Evolutionary conservation across 2,329 filamentous ascomycete genomes (phyloP), one percentile per base, ranked within the genome.

Genomic region (Alternaria ethzedia): DNA sequence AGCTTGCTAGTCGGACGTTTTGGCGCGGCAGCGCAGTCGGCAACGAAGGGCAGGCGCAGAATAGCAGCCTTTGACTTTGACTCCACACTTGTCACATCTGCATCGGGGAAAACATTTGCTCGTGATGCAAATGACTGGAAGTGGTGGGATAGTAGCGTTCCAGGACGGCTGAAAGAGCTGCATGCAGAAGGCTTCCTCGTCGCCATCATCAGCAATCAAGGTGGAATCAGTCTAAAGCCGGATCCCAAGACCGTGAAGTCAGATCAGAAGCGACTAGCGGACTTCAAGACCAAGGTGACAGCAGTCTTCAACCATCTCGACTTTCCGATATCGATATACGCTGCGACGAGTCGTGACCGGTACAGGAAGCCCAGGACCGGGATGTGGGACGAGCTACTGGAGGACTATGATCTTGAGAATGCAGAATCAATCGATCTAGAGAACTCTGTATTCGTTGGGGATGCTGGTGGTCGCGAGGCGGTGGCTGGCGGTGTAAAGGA

Each of bases 181-280:
- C 87, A 93, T 73, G 83, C 88, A 11, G 87, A 96, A 69, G 93
- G 91, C 28, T 96, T 92, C 79, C 87, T 87, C 49, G 81, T 98
- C 12, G 87, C 93, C 17, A 87, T 98, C 51, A 81, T 99, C 54
- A 96, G 92, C 66, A 99, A 99, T 78, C 96, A 99, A 80, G 94
- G 86, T 54, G 93, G 91, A 13, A 85, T 99, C 47, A 91, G 87
- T 15, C 83, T 98, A 3, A 91, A 91, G 66, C 86, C 88, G 17
- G 88, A 93, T 57, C 82, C 89, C n/a, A 96, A 94, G 72, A 83
- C 84, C 3, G 87, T 91, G 6, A 92, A 91, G 70, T 83, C 82
- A 28, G 86, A 89, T 72, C 89, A 89, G 63, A 90, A 90, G 61
- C 90, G 91, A 66, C 83, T 96, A 3, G 79, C 83, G 6, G 90